These are phyloP conservation scores for Monilinia laxa DNA, from an alignment of 2,329 filamentous ascomycete species.

Conservation along the genomic window DNA sequence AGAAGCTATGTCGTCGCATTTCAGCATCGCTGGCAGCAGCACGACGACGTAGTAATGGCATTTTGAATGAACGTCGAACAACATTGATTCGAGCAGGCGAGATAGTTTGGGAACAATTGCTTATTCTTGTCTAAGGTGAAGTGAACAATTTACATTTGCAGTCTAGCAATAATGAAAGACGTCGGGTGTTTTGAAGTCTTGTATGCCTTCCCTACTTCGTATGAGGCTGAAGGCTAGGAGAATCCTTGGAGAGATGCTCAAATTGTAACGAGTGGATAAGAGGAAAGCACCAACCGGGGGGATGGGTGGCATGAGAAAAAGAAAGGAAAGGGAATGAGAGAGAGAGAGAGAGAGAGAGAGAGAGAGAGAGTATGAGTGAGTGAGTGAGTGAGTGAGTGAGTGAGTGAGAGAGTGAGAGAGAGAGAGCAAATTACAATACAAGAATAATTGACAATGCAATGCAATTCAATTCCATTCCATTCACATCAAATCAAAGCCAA, in stretches of 20 bases:
- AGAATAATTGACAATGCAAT: background rate
- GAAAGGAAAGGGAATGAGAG: background rate
- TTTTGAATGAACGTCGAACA: constrained; percentile 25
- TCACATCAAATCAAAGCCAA: background rate
- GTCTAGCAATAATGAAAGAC: constrained; percentile 7
- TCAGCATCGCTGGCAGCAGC: constrained; percentile 36
- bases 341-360: background rate
- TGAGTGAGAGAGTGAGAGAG: no score
- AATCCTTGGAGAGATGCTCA: constrained; percentile 21
- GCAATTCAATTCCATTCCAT: background rate
- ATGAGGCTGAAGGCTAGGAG: constrained; percentile 21
- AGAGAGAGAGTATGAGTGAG: no score
- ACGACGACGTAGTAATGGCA: constrained; percentile 39
- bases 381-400: no score
- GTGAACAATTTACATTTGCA: constrained; percentile 18
- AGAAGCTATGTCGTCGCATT: constrained; percentile 39
- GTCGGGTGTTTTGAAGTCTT: constrained; percentile 16
- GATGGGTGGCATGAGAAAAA: background rate
- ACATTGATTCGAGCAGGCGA: constrained; percentile 21
- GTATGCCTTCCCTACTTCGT: constrained; percentile 20
- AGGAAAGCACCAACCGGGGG: constrained; percentile 10
- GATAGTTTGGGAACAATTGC: constrained; percentile 4
- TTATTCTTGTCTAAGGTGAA: constrained; percentile 2
- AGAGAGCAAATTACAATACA: no score
- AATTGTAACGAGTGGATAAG: constrained; percentile 18